Evolutionary conservation across 164 flowering plant genomes (phyloP).

Genomic region (Piper longum): DNA sequence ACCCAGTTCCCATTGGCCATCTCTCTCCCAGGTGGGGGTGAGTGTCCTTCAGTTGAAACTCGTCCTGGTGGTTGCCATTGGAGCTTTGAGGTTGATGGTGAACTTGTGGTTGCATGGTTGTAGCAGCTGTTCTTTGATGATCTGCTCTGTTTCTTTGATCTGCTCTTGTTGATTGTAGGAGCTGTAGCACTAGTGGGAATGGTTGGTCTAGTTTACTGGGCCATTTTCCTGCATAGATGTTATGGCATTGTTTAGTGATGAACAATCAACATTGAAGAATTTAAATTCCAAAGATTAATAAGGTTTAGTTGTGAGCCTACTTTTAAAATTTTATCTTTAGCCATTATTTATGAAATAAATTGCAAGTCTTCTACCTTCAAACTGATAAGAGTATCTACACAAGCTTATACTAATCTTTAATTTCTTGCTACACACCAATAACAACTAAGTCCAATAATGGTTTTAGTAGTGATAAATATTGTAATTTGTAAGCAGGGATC

Average conservation of each 20-base stretch:
- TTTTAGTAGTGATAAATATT: slow-evolving; percentile 2
- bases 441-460: neutral
- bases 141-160: slow-evolving; percentile 3
- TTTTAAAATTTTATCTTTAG: no score
- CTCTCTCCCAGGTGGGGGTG: slow-evolving; percentile 59
- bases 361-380: no score
- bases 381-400: no score
- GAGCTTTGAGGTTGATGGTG: slow-evolving; percentile 3
- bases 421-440: no score
- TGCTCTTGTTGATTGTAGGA: slow-evolving; percentile 2
- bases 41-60: slow-evolving; percentile 56
- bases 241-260: no score
- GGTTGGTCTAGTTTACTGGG: neutral
- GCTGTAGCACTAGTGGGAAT: neutral
- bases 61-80: slow-evolving; percentile 17
- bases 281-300: no score
- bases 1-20: slow-evolving; percentile 49
- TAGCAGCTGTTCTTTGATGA: slow-evolving; percentile 8
- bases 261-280: no score
- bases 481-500: neutral
- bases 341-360: no score
- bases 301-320: no score
- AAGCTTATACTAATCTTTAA: no score
- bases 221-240: no score
- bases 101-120: slow-evolving; percentile 21